Evolutionary conservation across 2,329 filamentous ascomycete species (phyloP), one percentile per base, ranked within the genome.

Genomic region (Lojkania enalia): DNA sequence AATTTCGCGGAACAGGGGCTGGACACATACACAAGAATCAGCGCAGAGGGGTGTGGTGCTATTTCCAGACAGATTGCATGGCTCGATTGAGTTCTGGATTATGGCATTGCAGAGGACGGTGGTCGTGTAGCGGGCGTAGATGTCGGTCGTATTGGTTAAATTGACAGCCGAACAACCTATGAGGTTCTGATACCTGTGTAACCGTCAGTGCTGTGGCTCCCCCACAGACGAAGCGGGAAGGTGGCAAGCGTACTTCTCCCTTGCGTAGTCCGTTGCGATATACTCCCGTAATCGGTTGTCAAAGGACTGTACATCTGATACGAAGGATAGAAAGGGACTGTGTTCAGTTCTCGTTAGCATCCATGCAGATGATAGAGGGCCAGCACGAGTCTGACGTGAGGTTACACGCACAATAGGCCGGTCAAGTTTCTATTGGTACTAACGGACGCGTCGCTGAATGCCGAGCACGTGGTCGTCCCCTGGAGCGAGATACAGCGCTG

Each of bases 81-180:
- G 65, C 9, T 73, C 66, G 59, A 86, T 83, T 4, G 94, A 97
- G 65, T 90, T 91, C 71, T 99, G 94, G 39, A 99, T 82, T 64
- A 99, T 87, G 54, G 88, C 81, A 76, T 95, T 97, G 79, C 94
- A 99, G 54, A 99, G 80, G 52, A 95, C 86, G 49, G 88, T 94
- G 35, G 84, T 94, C 4, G 92, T 95, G 72, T 92, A 99, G 59
- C 94, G 86, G 37, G 94, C 92, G 72, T 99, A 99, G 62, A 91
- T 82, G 61, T 87, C 80, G 56, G 83, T 86, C 3, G 90, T 86
- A 66, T 95, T 88, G 44, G 82, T 83, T 44, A 91, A 79, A 62
- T 94, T 83, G 60, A 96, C 77, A 51, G 81, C 80, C 36, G 81
- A 78, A 68, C 94, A 99, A 44, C 92, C 92, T 53, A 99, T 81